These are phyloP conservation scores for Babesia divergens DNA, from an alignment of 169 alveolate genomes.

Conservation along the genomic window DNA sequence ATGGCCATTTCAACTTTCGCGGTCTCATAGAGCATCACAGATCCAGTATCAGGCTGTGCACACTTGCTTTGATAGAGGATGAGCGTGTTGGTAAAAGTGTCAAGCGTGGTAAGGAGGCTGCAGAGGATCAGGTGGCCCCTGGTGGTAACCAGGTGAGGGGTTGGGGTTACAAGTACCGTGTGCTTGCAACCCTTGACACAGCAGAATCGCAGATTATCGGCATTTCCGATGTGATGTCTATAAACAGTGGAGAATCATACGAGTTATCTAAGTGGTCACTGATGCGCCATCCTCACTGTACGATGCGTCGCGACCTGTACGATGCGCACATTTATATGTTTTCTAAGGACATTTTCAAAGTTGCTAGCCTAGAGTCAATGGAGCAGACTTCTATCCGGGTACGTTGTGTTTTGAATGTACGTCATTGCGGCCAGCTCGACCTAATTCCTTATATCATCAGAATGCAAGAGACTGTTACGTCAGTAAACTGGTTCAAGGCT, in stretches of 20 bases:
- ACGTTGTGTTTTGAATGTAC: neutral
- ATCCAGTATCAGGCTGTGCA: slow-evolving; percentile 36
- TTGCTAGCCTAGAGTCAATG: neutral
- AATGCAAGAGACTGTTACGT: slow-evolving; percentile 35
- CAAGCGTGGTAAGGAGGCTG: neutral
- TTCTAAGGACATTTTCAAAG: slow-evolving; percentile 35
- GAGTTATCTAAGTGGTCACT: slow-evolving; percentile 37
- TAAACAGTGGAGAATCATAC: slow-evolving; percentile 40
- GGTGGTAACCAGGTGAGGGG: slow-evolving; percentile 49
- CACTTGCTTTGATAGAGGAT: slow-evolving; percentile 40
- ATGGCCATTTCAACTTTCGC: slow-evolving; percentile 36
- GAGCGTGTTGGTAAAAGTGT: neutral
- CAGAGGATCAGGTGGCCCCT: slow-evolving; percentile 25
- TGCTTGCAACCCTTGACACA: slow-evolving; percentile 33
- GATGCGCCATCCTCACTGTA: slow-evolving; percentile 26
- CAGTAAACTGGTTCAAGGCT: neutral
- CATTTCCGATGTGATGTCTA: slow-evolving; percentile 8
- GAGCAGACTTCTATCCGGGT: slow-evolving; percentile 48
- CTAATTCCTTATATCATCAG: slow-evolving; percentile 46
- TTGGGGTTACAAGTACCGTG: slow-evolving; percentile 61
- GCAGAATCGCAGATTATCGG: slow-evolving; percentile 9
- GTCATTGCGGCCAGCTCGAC: slow-evolving; percentile 34
- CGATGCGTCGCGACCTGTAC: slow-evolving; percentile 37
- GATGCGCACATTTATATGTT: slow-evolving; percentile 60
- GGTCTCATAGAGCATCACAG: slow-evolving; percentile 34